These are phyloP conservation scores for Chlamydomonas schloesseri DNA, from an alignment of 139 green algal species.

Conservation along the genomic window DNA sequence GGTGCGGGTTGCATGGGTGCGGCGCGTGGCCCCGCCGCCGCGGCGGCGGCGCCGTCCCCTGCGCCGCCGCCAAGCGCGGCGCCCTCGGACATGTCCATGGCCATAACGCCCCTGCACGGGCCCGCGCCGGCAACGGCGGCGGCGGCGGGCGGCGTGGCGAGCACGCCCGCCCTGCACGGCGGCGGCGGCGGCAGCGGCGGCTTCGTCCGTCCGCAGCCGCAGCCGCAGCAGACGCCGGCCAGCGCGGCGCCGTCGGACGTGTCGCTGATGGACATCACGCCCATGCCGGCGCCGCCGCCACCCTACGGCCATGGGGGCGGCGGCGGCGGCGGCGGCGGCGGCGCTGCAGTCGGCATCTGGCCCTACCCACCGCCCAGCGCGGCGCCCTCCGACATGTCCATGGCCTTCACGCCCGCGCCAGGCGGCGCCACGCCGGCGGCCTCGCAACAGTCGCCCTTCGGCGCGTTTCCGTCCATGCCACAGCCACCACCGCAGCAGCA, in stretches of 20 bases:
- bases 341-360: no score
- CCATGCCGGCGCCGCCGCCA: background rate
- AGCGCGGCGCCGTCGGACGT: background rate
- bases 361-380: background rate
- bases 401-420: background rate
- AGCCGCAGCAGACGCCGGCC: background rate
- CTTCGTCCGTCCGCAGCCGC: background rate
- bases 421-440: background rate
- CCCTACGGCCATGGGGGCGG: background rate
- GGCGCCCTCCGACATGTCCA: background rate
- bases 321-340: no score
- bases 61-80: background rate
- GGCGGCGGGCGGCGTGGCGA: background rate
- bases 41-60: background rate
- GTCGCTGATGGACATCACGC: background rate
- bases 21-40: no score
- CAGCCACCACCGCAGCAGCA: no score
- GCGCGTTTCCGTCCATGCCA: no score
- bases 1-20: background rate
- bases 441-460: no score
- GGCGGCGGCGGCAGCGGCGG: background rate
- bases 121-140: background rate
- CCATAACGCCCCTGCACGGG: background rate
- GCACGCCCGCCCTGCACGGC: background rate
- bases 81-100: constrained; percentile 32